Evolutionary conservation across 768 basidiomycete species (phyloP), one percentile per base, ranked within the genome.

Genomic region (Mycena metata): DNA sequence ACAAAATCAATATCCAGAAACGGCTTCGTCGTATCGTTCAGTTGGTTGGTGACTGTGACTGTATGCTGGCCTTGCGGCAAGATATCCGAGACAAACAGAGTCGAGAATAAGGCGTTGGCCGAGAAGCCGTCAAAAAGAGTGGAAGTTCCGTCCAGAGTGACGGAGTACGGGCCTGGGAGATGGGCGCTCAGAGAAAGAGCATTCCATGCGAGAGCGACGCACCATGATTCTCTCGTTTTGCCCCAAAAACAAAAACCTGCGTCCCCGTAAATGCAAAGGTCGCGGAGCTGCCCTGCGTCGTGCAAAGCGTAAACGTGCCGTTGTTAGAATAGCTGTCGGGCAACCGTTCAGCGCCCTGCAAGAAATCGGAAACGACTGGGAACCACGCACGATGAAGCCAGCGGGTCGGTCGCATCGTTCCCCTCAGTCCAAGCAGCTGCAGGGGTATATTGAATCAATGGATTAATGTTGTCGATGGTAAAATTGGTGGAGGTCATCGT

Each of bases 1-100:
- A 77, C 81, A 70, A 79, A 77, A 49, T 83, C 82, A 10, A 83
- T 73, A 35, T 79, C 82, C 46, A 83, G 72, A 35, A 70, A 76
- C 2, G 67, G 63, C 7, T 35, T 42, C 5, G 24, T 35, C 3
- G 56, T 19, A 39, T 72, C 51, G 64, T 3, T 60, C 39, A 63
- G 36, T 33, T 66, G 36, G 24, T 71, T 69, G 6, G 79, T 66
- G 11, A 75, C 71, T 11, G 75, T 76, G 30, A 81, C 35, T 0
- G 71, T 65, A 45, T 83, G 82, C 16, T 51, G 39, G 19, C 39
- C 72, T 61, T 79, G 74, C 1, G 19, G 57, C 35, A 83, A 72
- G 5, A 72, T 35, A 43, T 72, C 72, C 13, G 33, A 39, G 19
- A 76, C 78, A 70, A 77, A 83, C 23, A 83, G 69, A 43, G 75